phyloP scores from a whole-genome alignment of 2,329 filamentous ascomycete species.

The Cladosporium sp. region DNA sequence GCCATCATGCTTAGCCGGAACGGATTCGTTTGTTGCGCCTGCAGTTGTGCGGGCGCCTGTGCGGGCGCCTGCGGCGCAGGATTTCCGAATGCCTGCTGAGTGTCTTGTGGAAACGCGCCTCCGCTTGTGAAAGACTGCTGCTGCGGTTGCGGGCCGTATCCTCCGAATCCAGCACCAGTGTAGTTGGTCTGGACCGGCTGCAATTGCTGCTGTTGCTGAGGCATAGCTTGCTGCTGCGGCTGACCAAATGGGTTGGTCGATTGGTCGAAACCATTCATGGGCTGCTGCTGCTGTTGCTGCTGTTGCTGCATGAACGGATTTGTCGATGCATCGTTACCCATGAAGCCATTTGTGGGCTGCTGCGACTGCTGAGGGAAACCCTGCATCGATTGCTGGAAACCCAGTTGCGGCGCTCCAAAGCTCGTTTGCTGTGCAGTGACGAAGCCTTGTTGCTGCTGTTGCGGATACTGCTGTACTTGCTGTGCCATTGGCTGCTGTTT shows the following conservation, averaged over 20 bases:
- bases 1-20: conserved; percentile 86
- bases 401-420: conserved; percentile 19
- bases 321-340: conserved; percentile 21
- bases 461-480: conserved; percentile 24
- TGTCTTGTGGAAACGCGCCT: conserved; percentile 16
- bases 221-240: conserved; percentile 34
- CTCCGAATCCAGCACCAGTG: conserved; percentile 77
- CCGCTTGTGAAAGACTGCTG: conserved; percentile 33
- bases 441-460: conserved; percentile 23
- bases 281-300: conserved; percentile 12
- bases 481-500: conserved; percentile 62
- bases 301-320: conserved; percentile 31
- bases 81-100: conserved; percentile 20
- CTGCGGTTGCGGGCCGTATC: conserved; percentile 66
- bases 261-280: conserved; percentile 37
- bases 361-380: conserved; percentile 8
- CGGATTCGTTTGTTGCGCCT: conserved; percentile 71
- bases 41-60: conserved; percentile 34
- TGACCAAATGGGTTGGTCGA: conserved; percentile 6
- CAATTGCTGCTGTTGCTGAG: conserved; percentile 30
- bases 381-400: conserved; percentile 21
- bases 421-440: conserved; percentile 19
- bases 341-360: conserved; percentile 38
- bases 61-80: conserved; percentile 10
- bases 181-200: conserved; percentile 54